Percentiles rank a stretch among this genome's conserved stretches.
Evolutionary conservation across 495 filamentous ascomycete genomes (phyloP).

Genomic region (Elaphomyces granulatus): DNA sequence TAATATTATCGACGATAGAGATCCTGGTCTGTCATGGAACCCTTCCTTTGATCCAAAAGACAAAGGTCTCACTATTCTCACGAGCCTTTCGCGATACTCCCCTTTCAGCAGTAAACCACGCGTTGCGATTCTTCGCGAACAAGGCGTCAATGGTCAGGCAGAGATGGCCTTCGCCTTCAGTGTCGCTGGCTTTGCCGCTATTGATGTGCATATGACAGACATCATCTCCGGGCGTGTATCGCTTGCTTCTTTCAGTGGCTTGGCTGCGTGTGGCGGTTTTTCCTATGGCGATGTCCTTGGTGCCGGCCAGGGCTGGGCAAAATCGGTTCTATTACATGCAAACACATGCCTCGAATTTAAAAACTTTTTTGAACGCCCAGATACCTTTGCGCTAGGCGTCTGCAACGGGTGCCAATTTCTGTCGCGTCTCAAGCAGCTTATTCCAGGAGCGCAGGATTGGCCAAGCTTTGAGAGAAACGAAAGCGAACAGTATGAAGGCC

Average conservation of each 20-base stretch:
- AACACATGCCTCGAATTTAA: constrained; percentile 64
- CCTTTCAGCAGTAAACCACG: constrained; percentile 60
- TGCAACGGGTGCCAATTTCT: constrained; percentile 99
- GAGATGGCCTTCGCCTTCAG: constrained; percentile 98
- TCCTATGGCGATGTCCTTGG: constrained; percentile 94
- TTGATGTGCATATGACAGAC: constrained; percentile 97
- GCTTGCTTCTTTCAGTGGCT: constrained; percentile 66
- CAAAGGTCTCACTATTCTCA: constrained; percentile 51
- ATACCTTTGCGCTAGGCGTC: constrained; percentile 88
- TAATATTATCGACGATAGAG: constrained; percentile 55
- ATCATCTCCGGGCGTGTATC: constrained; percentile 63
- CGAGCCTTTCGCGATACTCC: constrained; percentile 44
- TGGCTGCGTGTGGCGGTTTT: constrained; percentile 93
- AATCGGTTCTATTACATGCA: constrained; percentile 73
- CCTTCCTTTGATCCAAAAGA: constrained; percentile 72
- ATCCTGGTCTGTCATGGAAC: constrained; percentile 78
- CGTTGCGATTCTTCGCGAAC: constrained; percentile 88
- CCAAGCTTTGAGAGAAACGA: constrained; percentile 76
- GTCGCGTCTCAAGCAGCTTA: constrained; percentile 63
- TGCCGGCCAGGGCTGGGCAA: constrained; percentile 94
- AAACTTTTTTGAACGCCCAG: constrained; percentile 71
- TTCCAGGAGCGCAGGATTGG: constrained; percentile 77
- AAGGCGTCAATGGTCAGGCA: constrained; percentile 87
- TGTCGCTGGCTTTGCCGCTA: constrained; percentile 73
- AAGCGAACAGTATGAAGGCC: constrained; percentile 85